Evolutionary conservation across 768 basidiomycete genomes (phyloP), one percentile per base, ranked within the genome.

Genomic region (Trichaptum fuscoviolaceum): DNA sequence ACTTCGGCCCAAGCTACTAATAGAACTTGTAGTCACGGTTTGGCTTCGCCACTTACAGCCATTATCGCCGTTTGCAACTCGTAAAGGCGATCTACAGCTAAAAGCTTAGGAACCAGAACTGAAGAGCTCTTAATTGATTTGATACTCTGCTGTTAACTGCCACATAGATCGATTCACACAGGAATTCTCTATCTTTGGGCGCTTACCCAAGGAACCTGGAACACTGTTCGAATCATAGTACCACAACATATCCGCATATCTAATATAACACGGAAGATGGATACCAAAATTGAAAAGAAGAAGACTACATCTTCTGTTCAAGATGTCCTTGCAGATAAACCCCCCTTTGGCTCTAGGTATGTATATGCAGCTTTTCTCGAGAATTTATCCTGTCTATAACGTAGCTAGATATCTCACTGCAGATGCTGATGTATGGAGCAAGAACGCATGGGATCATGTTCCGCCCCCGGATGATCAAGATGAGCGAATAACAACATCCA

Each of bases 391-490:
- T 26, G 4, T 18, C 23, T 27, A 26, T 8, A 63, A 23, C 20
- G 26, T 64, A 65, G 69, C 57, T 57, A 92, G 92, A 74, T 91
- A 91, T 73, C 82, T 93, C 52, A 88, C 83, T 59, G 80, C 87
- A 26, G 84, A 88, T 57, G 73, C 79, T n/a, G 85, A 92, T 69
- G 89, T 93, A 2, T 95, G 92, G 91, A 81, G 83, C 26, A 89
- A 93, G 68, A 95, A 95, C 72, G 93, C 93, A 0, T 95, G 93
- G 95, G 92, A 95, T 73, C 93, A 94, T 73, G 93, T 95, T 59
- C 87, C 89, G 35, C 89, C 89, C 5, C 92, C 93, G 20, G 82
- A 86, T 12, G 93, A 94, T 77, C 93, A 96, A 74, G 83, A 80
- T 57, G 86, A 89, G n/a, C 78, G 78, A 15, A 94, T 97, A 63